phyloP scores from a whole-genome alignment of 2,329 filamentous ascomycete species.

The Fusarium sp. region DNA sequence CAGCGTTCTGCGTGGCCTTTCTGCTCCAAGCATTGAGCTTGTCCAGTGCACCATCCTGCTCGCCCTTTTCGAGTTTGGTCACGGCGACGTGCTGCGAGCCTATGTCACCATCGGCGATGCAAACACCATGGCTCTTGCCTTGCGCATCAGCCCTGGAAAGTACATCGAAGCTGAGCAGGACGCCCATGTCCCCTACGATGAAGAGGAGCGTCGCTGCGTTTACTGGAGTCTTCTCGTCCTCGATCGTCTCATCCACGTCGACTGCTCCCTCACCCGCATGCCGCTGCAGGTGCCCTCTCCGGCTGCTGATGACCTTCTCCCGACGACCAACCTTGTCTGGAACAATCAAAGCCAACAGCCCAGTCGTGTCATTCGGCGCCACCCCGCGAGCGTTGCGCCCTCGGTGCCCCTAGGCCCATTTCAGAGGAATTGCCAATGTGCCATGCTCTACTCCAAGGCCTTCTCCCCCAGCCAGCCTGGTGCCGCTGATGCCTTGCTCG shows the following conservation, averaged over 20 bases:
- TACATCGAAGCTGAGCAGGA: conserved; percentile 46
- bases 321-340: conserved; percentile 49
- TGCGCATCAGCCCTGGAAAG: conserved; percentile 51
- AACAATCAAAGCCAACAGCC: conserved; percentile 38
- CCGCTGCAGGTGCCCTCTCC: conserved; percentile 50
- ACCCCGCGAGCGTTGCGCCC: conserved; percentile 42
- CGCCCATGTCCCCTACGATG: conserved; percentile 42
- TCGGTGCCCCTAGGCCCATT: conserved; percentile 48
- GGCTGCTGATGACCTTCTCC: conserved; percentile 48
- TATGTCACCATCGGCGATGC: conserved; percentile 55
- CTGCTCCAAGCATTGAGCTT: conserved; percentile 50
- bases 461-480: conserved; percentile 36
- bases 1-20: conserved; percentile 48
- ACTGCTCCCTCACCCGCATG: conserved; percentile 45
- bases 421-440: conserved; percentile 49
- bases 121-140: conserved; percentile 48
- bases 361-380: conserved; percentile 39
- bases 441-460: conserved; percentile 48
- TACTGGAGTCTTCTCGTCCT: conserved; percentile 57
- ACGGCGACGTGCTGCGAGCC: conserved; percentile 52
- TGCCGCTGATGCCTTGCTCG: conserved; percentile 33
- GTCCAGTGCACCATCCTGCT: conserved; percentile 54
- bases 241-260: conserved; percentile 51
- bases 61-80: conserved; percentile 56
- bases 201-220: conserved; percentile 52